A percentile compares a stretch with the other conserved stretches of the same genome.
phyloP scores from a whole-genome alignment of 2,329 filamentous ascomycete genomes.

The Exophiala sideris region DNA sequence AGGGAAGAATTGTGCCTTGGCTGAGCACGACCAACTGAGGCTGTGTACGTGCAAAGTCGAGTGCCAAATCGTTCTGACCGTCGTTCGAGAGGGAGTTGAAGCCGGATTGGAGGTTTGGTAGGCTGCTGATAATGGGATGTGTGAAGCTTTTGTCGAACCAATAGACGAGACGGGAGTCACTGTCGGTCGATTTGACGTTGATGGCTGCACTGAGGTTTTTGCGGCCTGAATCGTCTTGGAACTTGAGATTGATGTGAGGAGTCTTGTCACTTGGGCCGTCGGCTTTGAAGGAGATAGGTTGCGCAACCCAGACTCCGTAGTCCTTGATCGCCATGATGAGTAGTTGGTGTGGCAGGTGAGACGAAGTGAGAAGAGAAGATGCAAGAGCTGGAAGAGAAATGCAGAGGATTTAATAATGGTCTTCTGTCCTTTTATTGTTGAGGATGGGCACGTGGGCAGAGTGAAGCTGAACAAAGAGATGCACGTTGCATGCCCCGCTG shows the following conservation, averaged over 20 bases:
- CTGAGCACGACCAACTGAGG: slow-evolving; percentile 27
- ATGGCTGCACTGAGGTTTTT: slow-evolving; percentile 30
- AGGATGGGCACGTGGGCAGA: too few relatives aligned
- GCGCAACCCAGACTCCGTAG: slow-evolving; percentile 14
- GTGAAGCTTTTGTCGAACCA: slow-evolving; percentile 33
- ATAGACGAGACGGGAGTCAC: slow-evolving; percentile 33
- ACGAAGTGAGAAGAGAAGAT: too few relatives aligned
- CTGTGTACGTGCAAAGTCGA: slow-evolving; percentile 27
- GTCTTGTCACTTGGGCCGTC: slow-evolving; percentile 13
- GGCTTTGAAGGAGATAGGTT: slow-evolving; percentile 4
- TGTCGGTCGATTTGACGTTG: slow-evolving; percentile 34
- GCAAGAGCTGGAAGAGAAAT: too few relatives aligned
- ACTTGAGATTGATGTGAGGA: slow-evolving; percentile 34
- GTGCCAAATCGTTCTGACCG: slow-evolving; percentile 16
- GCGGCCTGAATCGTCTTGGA: slow-evolving; percentile 27
- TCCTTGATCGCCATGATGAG: slow-evolving; percentile 8
- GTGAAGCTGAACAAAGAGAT: too few relatives aligned
- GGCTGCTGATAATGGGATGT: slow-evolving; percentile 29
- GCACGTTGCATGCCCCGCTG: too few relatives aligned
- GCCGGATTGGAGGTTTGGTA: slow-evolving; percentile 28
- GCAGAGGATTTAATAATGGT: too few relatives aligned
- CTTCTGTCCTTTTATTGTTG: too few relatives aligned
- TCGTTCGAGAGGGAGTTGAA: slow-evolving; percentile 28
- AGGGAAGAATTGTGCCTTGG: slow-evolving; percentile 31
- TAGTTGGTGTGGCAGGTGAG: neutral